phyloP scores from a whole-genome alignment of 768 basidiomycete species.

The Mrakia hoshinonis region DNA sequence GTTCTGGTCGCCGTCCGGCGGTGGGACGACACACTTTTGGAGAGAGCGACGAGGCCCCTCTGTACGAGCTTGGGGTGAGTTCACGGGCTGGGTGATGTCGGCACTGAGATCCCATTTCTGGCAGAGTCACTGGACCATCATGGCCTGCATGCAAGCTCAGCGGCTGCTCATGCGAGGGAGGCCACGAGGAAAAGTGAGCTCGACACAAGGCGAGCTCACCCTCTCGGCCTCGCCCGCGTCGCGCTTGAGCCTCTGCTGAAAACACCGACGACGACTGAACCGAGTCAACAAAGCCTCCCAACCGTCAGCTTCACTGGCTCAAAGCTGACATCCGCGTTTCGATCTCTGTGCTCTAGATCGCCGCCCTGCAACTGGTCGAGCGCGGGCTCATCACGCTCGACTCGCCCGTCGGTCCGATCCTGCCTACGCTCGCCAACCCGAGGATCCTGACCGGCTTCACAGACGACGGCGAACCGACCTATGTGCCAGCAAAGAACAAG shows the following conservation, averaged over 20 bases:
- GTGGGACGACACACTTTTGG: too few relatives aligned
- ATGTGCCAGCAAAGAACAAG: slow-evolving; percentile 1
- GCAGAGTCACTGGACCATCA: too few relatives aligned
- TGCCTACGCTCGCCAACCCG: background rate
- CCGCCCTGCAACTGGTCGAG: background rate
- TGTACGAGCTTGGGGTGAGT: too few relatives aligned
- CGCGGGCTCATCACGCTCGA: slow-evolving; percentile 2
- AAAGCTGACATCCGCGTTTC: background rate
- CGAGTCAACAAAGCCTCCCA: too few relatives aligned
- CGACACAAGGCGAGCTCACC: background rate
- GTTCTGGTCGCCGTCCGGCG: too few relatives aligned
- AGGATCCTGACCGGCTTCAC: background rate
- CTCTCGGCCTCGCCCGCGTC: background rate
- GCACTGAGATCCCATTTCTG: too few relatives aligned
- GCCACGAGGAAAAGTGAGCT: background rate
- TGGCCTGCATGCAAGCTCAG: too few relatives aligned
- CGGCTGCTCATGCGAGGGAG: too few relatives aligned
- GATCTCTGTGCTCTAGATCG: background rate
- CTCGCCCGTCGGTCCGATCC: background rate
- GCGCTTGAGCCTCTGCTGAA: too few relatives aligned
- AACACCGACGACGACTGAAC: too few relatives aligned
- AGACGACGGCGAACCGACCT: background rate
- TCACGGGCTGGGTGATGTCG: too few relatives aligned
- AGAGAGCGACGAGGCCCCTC: background rate
- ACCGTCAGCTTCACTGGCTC: background rate